These are phyloP conservation scores for Podaxis sp. DNA, from an alignment of 768 basidiomycete genomes.

Conservation along the genomic window DNA sequence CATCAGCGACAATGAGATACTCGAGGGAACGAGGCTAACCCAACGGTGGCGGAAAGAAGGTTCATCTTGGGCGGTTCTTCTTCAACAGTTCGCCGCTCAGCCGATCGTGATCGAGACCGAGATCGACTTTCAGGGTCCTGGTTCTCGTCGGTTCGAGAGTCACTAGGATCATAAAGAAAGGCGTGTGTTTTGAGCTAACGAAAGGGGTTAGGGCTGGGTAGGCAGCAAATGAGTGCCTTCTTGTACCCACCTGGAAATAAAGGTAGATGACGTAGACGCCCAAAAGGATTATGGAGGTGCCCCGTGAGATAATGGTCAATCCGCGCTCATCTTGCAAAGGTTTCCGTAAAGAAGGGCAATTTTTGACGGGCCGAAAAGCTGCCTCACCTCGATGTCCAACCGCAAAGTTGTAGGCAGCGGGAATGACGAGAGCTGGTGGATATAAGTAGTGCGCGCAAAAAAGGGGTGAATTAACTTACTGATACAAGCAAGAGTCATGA, in stretches of 20 bases:
- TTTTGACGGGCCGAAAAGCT: constrained; percentile 18
- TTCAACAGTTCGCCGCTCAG: constrained; percentile 20
- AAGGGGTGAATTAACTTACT: constrained; percentile 43
- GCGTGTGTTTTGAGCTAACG: constrained; percentile 70
- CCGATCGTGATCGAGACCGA: not conserved
- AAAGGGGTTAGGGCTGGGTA: not conserved
- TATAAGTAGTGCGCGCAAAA: not conserved
- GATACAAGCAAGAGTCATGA: constrained; percentile 86
- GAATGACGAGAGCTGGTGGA: constrained; percentile 72
- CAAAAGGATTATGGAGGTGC: constrained; percentile 75
- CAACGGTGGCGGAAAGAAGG: constrained; percentile 56
- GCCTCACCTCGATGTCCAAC: constrained; percentile 4
- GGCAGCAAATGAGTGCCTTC: not conserved
- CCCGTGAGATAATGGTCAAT: constrained; percentile 73
- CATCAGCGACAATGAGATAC: not conserved
- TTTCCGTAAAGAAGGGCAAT: constrained; percentile 18
- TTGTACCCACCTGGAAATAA: constrained; percentile 61
- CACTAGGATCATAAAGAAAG: constrained; percentile 47
- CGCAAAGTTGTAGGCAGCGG: constrained; percentile 77
- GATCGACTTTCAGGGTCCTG: not conserved
- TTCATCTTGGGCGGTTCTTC: constrained; percentile 60
- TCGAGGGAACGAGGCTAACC: constrained; percentile 35
- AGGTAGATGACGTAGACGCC: constrained; percentile 73
- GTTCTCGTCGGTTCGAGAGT: not conserved
- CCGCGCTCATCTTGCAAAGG: constrained; percentile 36